Percentiles rank a stretch among this genome's conserved stretches.
phyloP scores from a whole-genome alignment of 345 rosid species.

The Linum lewisii region DNA sequence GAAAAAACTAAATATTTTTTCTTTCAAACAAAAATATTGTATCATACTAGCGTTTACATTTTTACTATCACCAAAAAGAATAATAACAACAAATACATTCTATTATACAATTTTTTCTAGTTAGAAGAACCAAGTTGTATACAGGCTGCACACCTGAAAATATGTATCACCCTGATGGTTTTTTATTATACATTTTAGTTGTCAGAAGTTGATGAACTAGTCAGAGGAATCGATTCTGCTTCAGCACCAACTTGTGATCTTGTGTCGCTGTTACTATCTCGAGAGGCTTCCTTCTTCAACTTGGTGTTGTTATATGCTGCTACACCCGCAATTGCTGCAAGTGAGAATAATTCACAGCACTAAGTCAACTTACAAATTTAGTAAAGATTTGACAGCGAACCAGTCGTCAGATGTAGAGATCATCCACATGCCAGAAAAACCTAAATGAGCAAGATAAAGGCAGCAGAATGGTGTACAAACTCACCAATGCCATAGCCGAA shows the following conservation, averaged over 20 bases:
- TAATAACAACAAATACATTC: not conserved
- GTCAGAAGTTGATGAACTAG: conserved; percentile 25
- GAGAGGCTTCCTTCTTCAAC: conserved; percentile 75
- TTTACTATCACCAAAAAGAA: not conserved
- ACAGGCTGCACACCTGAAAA: conserved; percentile 20
- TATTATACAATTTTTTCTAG: not conserved
- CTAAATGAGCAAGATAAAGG: not conserved
- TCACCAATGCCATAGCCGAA: conserved; percentile 84
- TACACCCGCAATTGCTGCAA: conserved; percentile 83
- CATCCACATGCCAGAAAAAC: not conserved
- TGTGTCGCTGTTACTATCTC: conserved; percentile 21
- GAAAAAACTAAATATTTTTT: too few species aligned
- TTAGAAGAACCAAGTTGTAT: not conserved
- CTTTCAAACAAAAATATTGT: too few species aligned
- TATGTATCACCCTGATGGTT: conserved; percentile 1
- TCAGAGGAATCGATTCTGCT: conserved; percentile 36
- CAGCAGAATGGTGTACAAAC: conserved; percentile 10
- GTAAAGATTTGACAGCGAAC: too few species aligned
- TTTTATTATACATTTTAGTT: conserved; percentile 8
- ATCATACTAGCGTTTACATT: too few species aligned
- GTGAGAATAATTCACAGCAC: not conserved
- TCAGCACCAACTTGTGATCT: conserved; percentile 8
- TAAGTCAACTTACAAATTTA: too few species aligned
- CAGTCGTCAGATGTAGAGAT: too few species aligned
- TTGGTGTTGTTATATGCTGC: conserved; percentile 93